phyloP scores from a whole-genome alignment of 2,329 filamentous ascomycete genomes.

The Penicillium brasilianum region DNA sequence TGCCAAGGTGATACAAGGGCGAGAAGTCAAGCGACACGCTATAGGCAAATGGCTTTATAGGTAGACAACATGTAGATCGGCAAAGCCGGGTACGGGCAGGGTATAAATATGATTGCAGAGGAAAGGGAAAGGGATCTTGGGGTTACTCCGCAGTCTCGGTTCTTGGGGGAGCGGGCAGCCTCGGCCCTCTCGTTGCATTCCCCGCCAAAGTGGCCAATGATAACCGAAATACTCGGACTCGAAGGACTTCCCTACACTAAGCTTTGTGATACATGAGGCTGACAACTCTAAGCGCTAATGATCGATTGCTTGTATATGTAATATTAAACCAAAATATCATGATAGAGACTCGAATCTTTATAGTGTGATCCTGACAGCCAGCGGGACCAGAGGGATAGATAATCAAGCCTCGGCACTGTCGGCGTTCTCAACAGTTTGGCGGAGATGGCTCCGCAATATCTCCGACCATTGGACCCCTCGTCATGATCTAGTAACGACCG shows the following conservation, averaged over 20 bases:
- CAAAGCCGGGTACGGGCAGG: neutral
- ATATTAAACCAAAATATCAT: neutral
- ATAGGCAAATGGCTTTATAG: neutral
- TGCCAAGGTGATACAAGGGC: conserved; percentile 3
- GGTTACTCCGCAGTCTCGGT: conserved; percentile 27
- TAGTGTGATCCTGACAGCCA: neutral
- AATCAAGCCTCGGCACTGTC: conserved; percentile 8
- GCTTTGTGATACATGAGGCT: neutral
- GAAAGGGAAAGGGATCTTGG: neutral
- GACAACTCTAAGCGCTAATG: neutral
- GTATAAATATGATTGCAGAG: neutral
- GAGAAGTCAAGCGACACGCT: conserved; percentile 2
- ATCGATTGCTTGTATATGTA: neutral
- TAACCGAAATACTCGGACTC: conserved; percentile 20
- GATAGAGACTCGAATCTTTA: no score
- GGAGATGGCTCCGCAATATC: neutral
- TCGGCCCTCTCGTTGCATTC: conserved; percentile 19
- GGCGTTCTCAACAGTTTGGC: neutral
- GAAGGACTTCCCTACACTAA: neutral
- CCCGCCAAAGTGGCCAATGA: conserved; percentile 13
- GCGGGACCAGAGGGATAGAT: neutral
- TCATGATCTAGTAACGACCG: neutral
- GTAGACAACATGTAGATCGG: neutral
- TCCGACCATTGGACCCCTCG: neutral
- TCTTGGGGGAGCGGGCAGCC: conserved; percentile 21